Evolutionary conservation across 1,139 yeast genomes (phyloP).

Genomic region (Yamadazyma mexicana): DNA sequence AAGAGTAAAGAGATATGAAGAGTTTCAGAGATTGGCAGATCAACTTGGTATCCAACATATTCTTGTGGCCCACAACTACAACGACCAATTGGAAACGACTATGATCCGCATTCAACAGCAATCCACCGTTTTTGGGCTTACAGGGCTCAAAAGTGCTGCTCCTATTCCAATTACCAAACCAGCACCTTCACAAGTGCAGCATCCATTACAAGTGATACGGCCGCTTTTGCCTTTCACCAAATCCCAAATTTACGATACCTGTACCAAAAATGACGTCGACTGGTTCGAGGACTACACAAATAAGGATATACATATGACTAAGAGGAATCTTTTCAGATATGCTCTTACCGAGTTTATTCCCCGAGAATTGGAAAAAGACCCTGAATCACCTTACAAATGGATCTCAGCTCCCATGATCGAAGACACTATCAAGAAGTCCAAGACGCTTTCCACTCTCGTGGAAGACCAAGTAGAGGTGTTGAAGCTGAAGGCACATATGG

Average conservation of each 20-base stretch:
- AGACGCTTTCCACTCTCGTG: constrained; percentile 16
- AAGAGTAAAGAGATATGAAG: constrained; percentile 50
- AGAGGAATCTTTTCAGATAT: constrained; percentile 50
- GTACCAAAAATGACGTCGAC: constrained; percentile 33
- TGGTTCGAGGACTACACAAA: constrained; percentile 80
- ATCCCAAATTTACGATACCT: constrained; percentile 44
- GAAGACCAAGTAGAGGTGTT: constrained; percentile 12
- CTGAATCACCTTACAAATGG: constrained; percentile 14
- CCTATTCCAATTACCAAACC: constrained; percentile 26
- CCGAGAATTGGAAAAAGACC: constrained; percentile 6
- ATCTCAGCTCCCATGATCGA: constrained; percentile 18
- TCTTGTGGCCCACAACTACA: constrained; percentile 64
- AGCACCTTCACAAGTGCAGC: constrained; percentile 15
- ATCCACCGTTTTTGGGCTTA: constrained; percentile 61
- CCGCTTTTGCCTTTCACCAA: constrained; percentile 57
- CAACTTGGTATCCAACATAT: constrained; percentile 29
- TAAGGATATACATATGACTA: constrained; percentile 50
- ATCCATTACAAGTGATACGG: constrained; percentile 33
- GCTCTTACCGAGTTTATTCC: constrained; percentile 32
- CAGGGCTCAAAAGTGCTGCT: constrained; percentile 32
- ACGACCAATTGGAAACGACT: constrained; percentile 75
- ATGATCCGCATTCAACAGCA: constrained; percentile 53
- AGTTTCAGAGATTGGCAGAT: constrained; percentile 38
- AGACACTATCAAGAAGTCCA: constrained; percentile 17
- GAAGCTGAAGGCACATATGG: neutral